A percentile compares a stretch with the other conserved stretches of the same genome.
Evolutionary conservation across 495 filamentous ascomycete species (phyloP).

Genomic region (Glutinoglossum americanum): DNA sequence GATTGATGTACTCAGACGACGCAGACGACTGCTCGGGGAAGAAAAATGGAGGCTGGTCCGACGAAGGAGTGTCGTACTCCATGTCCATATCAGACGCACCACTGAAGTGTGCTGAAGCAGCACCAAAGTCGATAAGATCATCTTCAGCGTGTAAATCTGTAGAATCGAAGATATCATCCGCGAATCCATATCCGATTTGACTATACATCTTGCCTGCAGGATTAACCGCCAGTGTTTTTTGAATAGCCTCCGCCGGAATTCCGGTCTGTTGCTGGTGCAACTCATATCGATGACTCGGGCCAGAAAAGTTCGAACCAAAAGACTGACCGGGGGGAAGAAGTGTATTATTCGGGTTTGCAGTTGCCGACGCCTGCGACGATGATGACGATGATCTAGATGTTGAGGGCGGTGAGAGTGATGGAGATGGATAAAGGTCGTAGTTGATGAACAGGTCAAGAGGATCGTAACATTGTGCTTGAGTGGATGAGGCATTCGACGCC

Average conservation of each 20-base stretch:
- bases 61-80: slow-evolving; percentile 35
- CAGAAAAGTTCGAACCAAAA: slow-evolving; percentile 26
- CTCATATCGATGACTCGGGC: slow-evolving; percentile 81
- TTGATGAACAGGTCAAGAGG: slow-evolving; percentile 22
- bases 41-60: slow-evolving; percentile 25
- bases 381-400: slow-evolving; percentile 7
- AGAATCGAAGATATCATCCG: background rate
- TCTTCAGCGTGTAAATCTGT: slow-evolving; percentile 24
- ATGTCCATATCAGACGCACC: slow-evolving; percentile 24
- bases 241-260: slow-evolving; percentile 56
- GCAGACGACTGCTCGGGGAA: slow-evolving; percentile 12
- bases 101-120: background rate
- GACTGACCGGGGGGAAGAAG: slow-evolving; percentile 17
- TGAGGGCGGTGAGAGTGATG: slow-evolving; percentile 22
- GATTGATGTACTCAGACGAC: slow-evolving; percentile 37
- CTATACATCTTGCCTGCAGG: slow-evolving; percentile 16
- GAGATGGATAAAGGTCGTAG: slow-evolving; percentile 25
- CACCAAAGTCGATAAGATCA: slow-evolving; percentile 44
- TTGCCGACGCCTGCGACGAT: slow-evolving; percentile 19
- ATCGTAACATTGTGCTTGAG: slow-evolving; percentile 21
- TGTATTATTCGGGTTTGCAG: slow-evolving; percentile 18
- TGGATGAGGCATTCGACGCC: slow-evolving; percentile 28
- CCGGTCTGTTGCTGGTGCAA: slow-evolving; percentile 82
- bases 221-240: slow-evolving; percentile 45
- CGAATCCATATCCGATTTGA: background rate